Evolutionary conservation across 352 stramenopile genomes (phyloP), one percentile per base, ranked within the genome.

Genomic region (Pythium guiyangense): DNA sequence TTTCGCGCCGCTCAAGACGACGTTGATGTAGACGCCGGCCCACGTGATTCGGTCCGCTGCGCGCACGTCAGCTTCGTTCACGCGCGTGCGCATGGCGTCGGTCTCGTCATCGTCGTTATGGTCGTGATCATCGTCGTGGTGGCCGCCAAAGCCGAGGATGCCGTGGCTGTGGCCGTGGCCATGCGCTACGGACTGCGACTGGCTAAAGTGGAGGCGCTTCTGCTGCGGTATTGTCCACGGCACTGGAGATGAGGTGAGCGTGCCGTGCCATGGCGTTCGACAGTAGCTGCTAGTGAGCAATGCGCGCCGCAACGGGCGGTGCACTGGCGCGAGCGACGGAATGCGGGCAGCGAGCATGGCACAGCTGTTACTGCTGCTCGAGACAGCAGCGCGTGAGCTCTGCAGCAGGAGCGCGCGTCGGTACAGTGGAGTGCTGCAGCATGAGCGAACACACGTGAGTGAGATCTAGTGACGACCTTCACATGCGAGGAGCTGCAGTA

Each of bases 41-140:
- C 79, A 90, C 59, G 79, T 90, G 64, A 90, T 86, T 25, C 77
- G 72, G 58, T 90, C 66, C 0, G 75, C 77, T 2, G 71, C 68
- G 34, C 70, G 64, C 20, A 73, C 59, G 49, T 78, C 79, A 27
- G 67, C 61, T 0, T 62, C 64, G 8, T 63, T 71, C 10, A 86
- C 49, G 43, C 72, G 63, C 48, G 64, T 52, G 4, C 54, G 50
- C n/a, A 25, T 64, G 11, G 46, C 63, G 11, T 62, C 54, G 14
- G 74, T 58, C n/a, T 77, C 59, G 3, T 62, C 50, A 17, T 72
- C 62, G 18, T 74, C 58, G 4, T 52, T 57, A n/a, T 73, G 63
- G 18, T 74, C 62, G 4, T 47, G 57, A 20, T 71, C 59, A n/a
- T n/a, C n/a, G n/a, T n/a, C n/a, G n/a, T n/a, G n/a, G 34, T 60